Evolutionary conservation across 2,329 filamentous ascomycete genomes (phyloP), one percentile per base, ranked within the genome.

Genomic region (Allantophomopsis lycopodina): DNA sequence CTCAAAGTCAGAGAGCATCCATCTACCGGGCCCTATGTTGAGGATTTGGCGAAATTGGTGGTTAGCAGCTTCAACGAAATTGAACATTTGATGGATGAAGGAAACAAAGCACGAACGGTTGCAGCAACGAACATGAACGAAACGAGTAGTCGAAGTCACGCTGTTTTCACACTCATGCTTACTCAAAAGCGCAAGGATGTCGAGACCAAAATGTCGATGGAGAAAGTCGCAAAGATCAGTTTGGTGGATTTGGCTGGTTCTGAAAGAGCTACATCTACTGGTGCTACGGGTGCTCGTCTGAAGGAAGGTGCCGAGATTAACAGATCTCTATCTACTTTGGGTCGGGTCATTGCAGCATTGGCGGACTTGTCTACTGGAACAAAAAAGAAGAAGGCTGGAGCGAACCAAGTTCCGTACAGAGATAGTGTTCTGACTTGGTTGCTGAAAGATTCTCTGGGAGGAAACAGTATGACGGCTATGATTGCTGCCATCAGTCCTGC

Each of bases 121-220:
- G 91, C 91, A 3, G 91, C 91, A 7, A 98, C 91, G 32, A 98
- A 96, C 71, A 98, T 98, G 91, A 98, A 98, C 68, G 91, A 96
- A 62, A 98, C 93, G 0, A 95, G 87, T 44, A 94, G 87, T 73
- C 81, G 91, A 68, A 96, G 89, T 57, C 91, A 98, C 60, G 91
- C 91, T 32, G 93, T 98, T 38, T 98, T 98, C 58, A 98, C 93
- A 15, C 68, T 98, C 40, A 96, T 89, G 54, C 68, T 98, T 36
- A 94, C 87, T 0, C 91, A 98, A 59, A 96, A 95, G 60, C 79
- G 84, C 44, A 82, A 83, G 55, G 91, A 98, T 56, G 66, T 74
- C 2, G 87, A 95, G 57, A 95, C 91, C 1, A 93, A 87, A 48
- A 93, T 98, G 88, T 86, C 88, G 52, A 84, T 89, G 53, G 93